phyloP scores from a whole-genome alignment of 345 rosid genomes.

The Moricandia moricandioides region DNA sequence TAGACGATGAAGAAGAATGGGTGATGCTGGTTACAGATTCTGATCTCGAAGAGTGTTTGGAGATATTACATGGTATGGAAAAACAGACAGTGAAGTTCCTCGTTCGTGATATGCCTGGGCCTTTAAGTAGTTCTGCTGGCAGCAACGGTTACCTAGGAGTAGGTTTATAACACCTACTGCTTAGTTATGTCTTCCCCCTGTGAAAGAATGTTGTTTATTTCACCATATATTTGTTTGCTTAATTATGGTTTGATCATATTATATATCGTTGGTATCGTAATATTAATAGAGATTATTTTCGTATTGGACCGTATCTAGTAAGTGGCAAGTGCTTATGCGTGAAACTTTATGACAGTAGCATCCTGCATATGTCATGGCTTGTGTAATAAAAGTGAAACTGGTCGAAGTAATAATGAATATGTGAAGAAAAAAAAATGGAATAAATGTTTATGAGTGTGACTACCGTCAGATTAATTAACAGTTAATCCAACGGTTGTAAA shows the following conservation, averaged over 20 bases:
- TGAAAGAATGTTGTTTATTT: constrained; percentile 48
- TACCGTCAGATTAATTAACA: neutral
- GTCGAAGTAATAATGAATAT: neutral
- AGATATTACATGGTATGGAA: constrained; percentile 54
- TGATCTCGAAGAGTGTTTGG: constrained; percentile 85
- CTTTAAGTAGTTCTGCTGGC: constrained; percentile 63
- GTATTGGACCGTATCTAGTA: too few relatives aligned
- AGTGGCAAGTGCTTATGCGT: too few relatives aligned
- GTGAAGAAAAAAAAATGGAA: neutral
- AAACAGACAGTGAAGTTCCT: constrained; percentile 60
- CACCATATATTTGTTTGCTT: too few relatives aligned
- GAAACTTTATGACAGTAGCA: neutral
- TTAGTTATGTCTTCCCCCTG: constrained; percentile 40
- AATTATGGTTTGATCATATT: too few relatives aligned
- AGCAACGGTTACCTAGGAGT: constrained; percentile 54
- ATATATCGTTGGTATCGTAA: too few relatives aligned
- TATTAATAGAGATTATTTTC: too few relatives aligned
- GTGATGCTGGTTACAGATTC: constrained; percentile 71
- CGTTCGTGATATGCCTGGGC: constrained; percentile 56
- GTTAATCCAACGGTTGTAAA: neutral
- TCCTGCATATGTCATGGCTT: neutral
- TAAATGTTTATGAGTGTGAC: neutral
- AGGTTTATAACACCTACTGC: constrained; percentile 22
- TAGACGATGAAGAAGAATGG: constrained; percentile 96
- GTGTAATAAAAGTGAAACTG: neutral